These are phyloP conservation scores for Marasmius oreades DNA, from an alignment of 1,284 basidiomycete species.

Conservation along the genomic window DNA sequence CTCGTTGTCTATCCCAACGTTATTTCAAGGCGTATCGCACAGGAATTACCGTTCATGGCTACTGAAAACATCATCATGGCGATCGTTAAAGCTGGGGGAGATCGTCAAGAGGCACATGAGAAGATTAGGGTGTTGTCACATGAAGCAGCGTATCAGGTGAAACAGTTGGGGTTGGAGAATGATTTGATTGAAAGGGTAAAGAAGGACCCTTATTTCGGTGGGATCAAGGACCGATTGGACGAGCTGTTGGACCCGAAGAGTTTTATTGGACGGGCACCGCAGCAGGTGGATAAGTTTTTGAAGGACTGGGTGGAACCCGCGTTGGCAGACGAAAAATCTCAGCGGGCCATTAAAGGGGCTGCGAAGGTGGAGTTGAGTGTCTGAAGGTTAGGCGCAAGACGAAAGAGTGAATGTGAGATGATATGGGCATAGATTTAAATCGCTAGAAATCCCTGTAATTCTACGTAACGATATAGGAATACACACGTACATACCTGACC, in stretches of 20 bases:
- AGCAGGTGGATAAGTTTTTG: conserved; percentile 91
- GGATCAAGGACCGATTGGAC: conserved; percentile 66
- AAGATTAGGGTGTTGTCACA: conserved; percentile 96
- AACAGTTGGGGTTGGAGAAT: conserved; percentile 93
- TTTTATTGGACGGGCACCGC: conserved; percentile 88
- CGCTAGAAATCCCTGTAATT: too few species aligned
- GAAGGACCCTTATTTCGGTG: conserved; percentile 57
- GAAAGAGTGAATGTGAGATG: too few species aligned
- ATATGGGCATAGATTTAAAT: too few species aligned
- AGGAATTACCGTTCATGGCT: conserved; percentile 99
- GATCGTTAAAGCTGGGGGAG: conserved; percentile 92
- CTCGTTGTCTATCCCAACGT: conserved; percentile 97
- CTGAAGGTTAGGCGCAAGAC: conserved; percentile 20
- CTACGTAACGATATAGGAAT: too few species aligned
- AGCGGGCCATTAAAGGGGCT: conserved; percentile 50
- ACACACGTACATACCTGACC: too few species aligned
- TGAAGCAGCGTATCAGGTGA: conserved; percentile 93
- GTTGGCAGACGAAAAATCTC: conserved; percentile 62
- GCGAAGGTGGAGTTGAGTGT: conserved; percentile 51
- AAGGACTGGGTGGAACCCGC: conserved; percentile 90
- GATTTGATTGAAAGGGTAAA: conserved; percentile 90
- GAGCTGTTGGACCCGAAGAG: conserved; percentile 74
- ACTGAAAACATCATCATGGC: conserved; percentile 99
- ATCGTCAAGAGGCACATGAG: conserved; percentile 96
- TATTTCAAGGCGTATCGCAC: conserved; percentile 86